Evolutionary conservation across 164 flowering plant species (phyloP).

Genomic region (Nymphaea thermarum): DNA sequence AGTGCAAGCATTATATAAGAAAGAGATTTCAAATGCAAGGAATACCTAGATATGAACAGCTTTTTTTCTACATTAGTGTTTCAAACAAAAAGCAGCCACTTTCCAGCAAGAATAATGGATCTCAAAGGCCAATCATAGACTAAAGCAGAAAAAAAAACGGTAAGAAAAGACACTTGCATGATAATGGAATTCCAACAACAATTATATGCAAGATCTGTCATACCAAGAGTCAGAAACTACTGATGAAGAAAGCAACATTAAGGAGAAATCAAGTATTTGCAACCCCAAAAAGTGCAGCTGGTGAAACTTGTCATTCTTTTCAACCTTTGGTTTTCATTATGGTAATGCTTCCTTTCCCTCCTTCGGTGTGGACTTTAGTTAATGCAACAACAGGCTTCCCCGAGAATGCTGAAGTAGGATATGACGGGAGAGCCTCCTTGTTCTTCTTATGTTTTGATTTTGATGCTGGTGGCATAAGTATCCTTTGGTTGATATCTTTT

Average conservation of each 20-base stretch:
- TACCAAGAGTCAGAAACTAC: not conserved
- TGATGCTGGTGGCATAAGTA: slow-evolving; percentile 60
- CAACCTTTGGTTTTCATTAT: slow-evolving; percentile 90
- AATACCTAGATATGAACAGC: not conserved
- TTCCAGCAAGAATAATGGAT: not conserved
- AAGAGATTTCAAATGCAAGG: not conserved
- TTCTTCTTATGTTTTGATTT: slow-evolving; percentile 27
- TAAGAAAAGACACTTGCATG: not conserved
- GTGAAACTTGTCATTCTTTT: slow-evolving; percentile 5
- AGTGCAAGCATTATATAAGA: no score
- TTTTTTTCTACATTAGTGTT: not conserved
- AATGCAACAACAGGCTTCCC: slow-evolving; percentile 94
- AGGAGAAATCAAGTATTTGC: not conserved
- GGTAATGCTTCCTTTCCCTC: slow-evolving; percentile 95
- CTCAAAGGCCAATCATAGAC: not conserved
- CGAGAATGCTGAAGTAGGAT: slow-evolving; percentile 83
- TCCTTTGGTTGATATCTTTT: slow-evolving; percentile 83
- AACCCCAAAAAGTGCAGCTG: not conserved
- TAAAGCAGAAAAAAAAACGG: not conserved
- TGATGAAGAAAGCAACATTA: not conserved
- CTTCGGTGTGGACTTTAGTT: slow-evolving; percentile 88
- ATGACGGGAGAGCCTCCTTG: slow-evolving; percentile 34
- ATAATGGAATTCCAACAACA: not conserved
- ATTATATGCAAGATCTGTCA: not conserved
- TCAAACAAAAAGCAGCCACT: not conserved